Evolutionary conservation across 257 asterid genomes (phyloP).

Genomic region (Nicotiana tabacum): DNA sequence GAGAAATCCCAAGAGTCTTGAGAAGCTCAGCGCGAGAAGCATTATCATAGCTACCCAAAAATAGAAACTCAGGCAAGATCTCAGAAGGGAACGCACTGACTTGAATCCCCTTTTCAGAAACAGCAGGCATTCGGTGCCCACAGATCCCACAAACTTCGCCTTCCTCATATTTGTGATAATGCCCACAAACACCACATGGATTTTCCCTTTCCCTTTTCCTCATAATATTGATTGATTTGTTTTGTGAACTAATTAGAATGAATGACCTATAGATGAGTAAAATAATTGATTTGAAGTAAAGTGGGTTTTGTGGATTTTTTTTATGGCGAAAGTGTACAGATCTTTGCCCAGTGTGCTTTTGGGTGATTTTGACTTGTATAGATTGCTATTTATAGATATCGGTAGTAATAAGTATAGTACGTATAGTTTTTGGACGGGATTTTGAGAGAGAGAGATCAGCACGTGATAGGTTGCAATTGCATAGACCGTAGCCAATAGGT

Average conservation of each 20-base stretch:
- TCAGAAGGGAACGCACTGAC: slow-evolving; percentile 90
- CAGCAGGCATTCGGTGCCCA: slow-evolving; percentile 77
- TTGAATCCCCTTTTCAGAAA: slow-evolving; percentile 43
- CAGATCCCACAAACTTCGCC: slow-evolving; percentile 90
- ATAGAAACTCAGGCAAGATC: slow-evolving; percentile 92
- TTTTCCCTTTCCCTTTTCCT: slow-evolving; percentile 89
- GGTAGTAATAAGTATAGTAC: background rate
- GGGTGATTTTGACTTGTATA: background rate
- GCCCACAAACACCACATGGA: slow-evolving; percentile 87
- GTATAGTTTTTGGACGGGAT: background rate
- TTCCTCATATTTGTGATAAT: slow-evolving; percentile 92
- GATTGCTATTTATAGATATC: background rate
- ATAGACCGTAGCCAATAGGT: background rate
- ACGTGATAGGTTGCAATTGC: too few relatives aligned
- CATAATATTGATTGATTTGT: slow-evolving; percentile 20
- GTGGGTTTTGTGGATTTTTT: too few relatives aligned
- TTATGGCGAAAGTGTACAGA: too few relatives aligned
- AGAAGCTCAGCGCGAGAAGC: slow-evolving; percentile 94
- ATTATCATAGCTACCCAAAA: slow-evolving; percentile 84
- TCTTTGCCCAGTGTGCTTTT: too few relatives aligned
- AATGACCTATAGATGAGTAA: too few relatives aligned
- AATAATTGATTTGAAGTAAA: too few relatives aligned
- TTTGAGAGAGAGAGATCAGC: too few relatives aligned
- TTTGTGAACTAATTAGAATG: too few relatives aligned
- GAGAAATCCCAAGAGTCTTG: slow-evolving; percentile 88